Percentiles rank a stretch among this genome's conserved stretches.
These are phyloP conservation scores for Phytophthora sansomeana DNA, from an alignment of 352 stramenopile genomes.

Conservation along the genomic window DNA sequence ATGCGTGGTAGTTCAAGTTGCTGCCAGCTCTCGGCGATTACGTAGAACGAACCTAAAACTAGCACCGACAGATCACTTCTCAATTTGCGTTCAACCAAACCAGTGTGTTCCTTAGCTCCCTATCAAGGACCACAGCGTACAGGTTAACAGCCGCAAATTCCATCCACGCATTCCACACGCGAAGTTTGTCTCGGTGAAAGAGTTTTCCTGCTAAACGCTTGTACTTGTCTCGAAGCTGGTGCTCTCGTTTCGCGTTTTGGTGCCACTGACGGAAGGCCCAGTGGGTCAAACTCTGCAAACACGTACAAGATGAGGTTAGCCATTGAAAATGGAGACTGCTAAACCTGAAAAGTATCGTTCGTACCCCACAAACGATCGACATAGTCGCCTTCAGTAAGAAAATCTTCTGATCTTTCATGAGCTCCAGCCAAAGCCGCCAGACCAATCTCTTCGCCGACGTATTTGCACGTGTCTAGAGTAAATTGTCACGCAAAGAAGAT, in stretches of 20 bases:
- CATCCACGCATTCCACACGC: conserved; percentile 67
- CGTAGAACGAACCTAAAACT: too few species aligned
- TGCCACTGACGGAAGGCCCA: conserved; percentile 81
- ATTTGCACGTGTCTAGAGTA: conserved; percentile 53
- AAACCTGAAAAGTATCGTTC: neutral
- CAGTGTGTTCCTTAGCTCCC: too few species aligned
- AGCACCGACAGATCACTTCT: too few species aligned
- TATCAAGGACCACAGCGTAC: too few species aligned
- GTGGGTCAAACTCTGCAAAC: conserved; percentile 57
- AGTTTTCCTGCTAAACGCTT: conserved; percentile 57
- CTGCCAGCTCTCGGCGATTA: too few species aligned
- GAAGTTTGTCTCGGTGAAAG: conserved; percentile 59
- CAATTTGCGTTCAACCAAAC: too few species aligned
- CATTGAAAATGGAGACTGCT: conserved; percentile 3
- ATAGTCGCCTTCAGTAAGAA: conserved; percentile 77
- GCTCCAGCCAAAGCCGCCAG: conserved; percentile 59
- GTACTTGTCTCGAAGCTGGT: conserved; percentile 58
- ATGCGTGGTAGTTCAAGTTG: too few species aligned
- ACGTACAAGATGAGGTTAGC: conserved; percentile 1
- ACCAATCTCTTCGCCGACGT: conserved; percentile 49
- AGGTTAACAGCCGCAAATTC: too few species aligned
- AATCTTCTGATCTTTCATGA: conserved; percentile 62
- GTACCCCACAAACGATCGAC: conserved; percentile 74
- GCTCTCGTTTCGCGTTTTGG: conserved; percentile 46
- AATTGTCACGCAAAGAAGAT: neutral